phyloP scores from a whole-genome alignment of 148 eudicot genomes.

The Oxyria digyna region DNA sequence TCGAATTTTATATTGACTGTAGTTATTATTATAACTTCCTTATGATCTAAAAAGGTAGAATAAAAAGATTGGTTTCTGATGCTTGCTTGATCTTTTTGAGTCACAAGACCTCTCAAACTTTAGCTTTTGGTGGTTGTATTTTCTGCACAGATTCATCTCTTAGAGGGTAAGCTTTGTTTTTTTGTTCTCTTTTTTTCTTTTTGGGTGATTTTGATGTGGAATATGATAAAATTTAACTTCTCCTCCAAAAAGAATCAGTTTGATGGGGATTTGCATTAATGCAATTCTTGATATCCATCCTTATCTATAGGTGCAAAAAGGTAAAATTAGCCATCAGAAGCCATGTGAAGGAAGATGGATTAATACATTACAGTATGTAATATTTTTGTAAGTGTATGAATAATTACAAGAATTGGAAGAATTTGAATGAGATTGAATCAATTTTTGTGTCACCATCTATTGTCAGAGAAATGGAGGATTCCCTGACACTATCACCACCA shows the following conservation, averaged over 20 bases:
- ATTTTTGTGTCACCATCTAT: neutral
- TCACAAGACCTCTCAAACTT: neutral
- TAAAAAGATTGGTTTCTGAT: neutral
- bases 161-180: neutral
- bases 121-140: neutral
- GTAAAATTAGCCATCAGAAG: neutral
- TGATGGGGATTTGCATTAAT: neutral
- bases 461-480: neutral
- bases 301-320: neutral
- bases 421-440: neutral
- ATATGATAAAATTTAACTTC: neutral
- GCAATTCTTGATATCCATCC: neutral
- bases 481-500: neutral
- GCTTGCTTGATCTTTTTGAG: neutral
- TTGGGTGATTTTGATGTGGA: conserved; percentile 1
- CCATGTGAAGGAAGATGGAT: neutral
- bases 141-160: conserved; percentile 1
- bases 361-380: no score
- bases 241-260: conserved; percentile 4
- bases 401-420: neutral
- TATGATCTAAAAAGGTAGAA: neutral
- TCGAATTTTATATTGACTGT: no score
- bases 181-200: neutral
- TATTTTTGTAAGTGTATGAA: neutral
- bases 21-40: no score